Evolutionary conservation across 202 grass and related monocot genomes (phyloP).

Genomic region (Setaria viridis): DNA sequence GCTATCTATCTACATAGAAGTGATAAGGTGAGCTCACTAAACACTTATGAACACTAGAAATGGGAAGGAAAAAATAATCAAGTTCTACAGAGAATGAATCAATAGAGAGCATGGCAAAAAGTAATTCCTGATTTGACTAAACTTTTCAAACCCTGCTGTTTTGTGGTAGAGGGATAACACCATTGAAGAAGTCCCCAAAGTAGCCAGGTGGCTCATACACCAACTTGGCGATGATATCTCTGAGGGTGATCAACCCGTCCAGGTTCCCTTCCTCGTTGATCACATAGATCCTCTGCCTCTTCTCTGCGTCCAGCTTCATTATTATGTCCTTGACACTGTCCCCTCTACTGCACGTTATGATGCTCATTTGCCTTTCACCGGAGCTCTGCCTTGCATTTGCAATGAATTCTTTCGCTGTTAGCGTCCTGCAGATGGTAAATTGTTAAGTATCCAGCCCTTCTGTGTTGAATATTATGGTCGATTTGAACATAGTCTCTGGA

Average conservation of each 20-base stretch:
- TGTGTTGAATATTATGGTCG: not conserved
- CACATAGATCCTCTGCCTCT: constrained; percentile 85
- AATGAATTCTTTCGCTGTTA: constrained; percentile 74
- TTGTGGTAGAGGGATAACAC: constrained; percentile 74
- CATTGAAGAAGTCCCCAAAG: constrained; percentile 98
- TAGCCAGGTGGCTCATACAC: constrained; percentile 88
- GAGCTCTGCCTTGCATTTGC: constrained; percentile 50
- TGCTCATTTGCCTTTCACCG: constrained; percentile 60
- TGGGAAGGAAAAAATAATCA: not conserved
- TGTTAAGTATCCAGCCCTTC: not conserved
- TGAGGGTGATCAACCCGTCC: constrained; percentile 82
- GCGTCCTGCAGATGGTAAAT: constrained; percentile 51
- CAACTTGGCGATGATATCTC: constrained; percentile 92
- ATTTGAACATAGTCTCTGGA: not conserved
- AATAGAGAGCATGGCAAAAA: not conserved
- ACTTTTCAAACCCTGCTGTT: constrained; percentile 70
- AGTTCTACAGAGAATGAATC: not conserved
- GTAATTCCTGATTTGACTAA: constrained; percentile 24
- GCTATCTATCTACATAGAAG: constrained; percentile 24
- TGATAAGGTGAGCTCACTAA: not conserved
- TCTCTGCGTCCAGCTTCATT: constrained; percentile 68
- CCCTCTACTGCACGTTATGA: constrained; percentile 67
- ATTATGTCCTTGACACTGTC: constrained; percentile 83
- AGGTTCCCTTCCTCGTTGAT: constrained; percentile 57
- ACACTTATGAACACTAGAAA: not conserved